Evolutionary conservation across 257 asterid species (phyloP).

Genomic region (Nicotiana tomentosiformis): DNA sequence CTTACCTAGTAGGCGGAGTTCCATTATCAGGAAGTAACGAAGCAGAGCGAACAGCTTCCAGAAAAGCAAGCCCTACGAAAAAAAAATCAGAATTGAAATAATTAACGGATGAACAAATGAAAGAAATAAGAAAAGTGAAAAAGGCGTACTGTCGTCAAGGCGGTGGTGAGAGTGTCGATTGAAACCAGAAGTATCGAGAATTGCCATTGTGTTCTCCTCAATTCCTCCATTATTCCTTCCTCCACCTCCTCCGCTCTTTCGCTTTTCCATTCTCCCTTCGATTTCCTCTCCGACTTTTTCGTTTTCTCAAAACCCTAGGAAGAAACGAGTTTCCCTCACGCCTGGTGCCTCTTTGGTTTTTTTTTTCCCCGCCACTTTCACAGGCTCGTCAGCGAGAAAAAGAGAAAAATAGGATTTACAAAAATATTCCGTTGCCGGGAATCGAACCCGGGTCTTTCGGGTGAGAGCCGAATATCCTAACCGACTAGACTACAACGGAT

Average conservation of each 20-base stretch:
- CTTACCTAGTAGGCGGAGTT: slow-evolving; percentile 62
- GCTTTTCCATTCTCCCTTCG: slow-evolving; percentile 31
- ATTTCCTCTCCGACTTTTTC: neutral
- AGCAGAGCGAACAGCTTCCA: slow-evolving; percentile 87
- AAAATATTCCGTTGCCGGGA: neutral
- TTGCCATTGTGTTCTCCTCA: slow-evolving; percentile 84
- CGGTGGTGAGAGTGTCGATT: slow-evolving; percentile 52
- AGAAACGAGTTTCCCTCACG: neutral
- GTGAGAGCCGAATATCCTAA: neutral
- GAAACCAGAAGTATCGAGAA: slow-evolving; percentile 76
- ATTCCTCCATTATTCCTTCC: slow-evolving; percentile 36
- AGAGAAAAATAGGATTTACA: no score
- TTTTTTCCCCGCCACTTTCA: slow-evolving; percentile 2
- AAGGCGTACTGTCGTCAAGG: slow-evolving; percentile 58
- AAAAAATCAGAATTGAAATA: neutral
- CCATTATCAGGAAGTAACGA: slow-evolving; percentile 55
- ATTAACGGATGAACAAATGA: neutral
- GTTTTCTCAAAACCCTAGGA: slow-evolving; percentile 33
- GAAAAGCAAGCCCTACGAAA: slow-evolving; percentile 60
- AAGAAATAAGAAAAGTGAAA: neutral
- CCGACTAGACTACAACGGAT: neutral
- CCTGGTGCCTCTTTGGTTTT: neutral
- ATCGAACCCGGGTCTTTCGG: neutral
- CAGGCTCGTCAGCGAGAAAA: neutral
- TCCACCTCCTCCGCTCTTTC: slow-evolving; percentile 26